Evolutionary conservation across 345 rosid species (phyloP), one percentile per base, ranked within the genome.

Genomic region (Conringia planisiliqua): DNA sequence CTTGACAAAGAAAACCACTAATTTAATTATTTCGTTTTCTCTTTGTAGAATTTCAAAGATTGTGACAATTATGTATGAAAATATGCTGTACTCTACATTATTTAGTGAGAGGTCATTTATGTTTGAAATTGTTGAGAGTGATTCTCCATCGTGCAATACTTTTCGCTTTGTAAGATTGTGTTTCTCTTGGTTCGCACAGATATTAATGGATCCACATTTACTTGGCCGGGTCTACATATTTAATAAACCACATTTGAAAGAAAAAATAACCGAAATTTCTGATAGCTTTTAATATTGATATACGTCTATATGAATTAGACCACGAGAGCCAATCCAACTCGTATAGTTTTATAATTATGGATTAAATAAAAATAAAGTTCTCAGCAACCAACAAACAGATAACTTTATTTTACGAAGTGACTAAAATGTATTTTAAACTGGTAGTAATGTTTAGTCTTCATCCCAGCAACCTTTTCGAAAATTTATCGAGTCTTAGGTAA

Each of bases 201-300:
- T 59, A 75, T 36, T 20, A 67, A 39, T 50, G 42, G 35, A 59
- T 38, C 50, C 44, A 32, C 43, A 48, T 67, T 39, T 47, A n/a
- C 22, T 26, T 7, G n/a, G 0, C 22, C 6, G 74, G 62, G 73
- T 75, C 79, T 75, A 75, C 71, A 24, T 60, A 35, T 66, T 46
- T 58, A 66, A 68, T 68, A 22, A 6, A 48, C 36, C n/a, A 46
- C 35, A 51, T 13, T n/a, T 67, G n/a, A n/a, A n/a, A n/a, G n/a
- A 39, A 16, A 66, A 66, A 46, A 68, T 68, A 55, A 29, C 38
- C 42, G 33, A 74, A 22, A 13, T 56, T 66, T 36, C 39, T 56
- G 47, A 24, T 56, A 65, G 71, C 40, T 35, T 33, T 73, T 32
- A n/a, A 29, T 39, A 9, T 4, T 17, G 32, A 52, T 24, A n/a